Evolutionary conservation across 305 asterid species (phyloP).

Genomic region (Andrographis paniculata): DNA sequence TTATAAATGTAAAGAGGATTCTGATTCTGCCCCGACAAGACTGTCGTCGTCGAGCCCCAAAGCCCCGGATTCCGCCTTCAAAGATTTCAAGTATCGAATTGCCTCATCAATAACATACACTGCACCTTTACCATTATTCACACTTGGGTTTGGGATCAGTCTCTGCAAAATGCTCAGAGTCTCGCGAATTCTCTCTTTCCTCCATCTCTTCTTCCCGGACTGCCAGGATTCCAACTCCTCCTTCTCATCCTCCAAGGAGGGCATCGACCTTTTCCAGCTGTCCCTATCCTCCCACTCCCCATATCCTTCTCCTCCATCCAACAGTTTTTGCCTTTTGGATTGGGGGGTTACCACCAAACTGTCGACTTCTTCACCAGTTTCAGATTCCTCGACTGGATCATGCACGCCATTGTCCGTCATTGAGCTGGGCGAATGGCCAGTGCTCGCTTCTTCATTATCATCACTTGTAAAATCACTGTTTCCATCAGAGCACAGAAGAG

Average conservation of each 20-base stretch:
- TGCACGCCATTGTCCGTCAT: constrained; percentile 39
- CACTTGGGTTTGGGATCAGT: constrained; percentile 54
- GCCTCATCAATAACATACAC: constrained; percentile 69
- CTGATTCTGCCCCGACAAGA: too few relatives aligned
- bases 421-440: constrained; percentile 87
- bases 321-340: constrained; percentile 45
- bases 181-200: constrained; percentile 45
- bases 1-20: too few relatives aligned
- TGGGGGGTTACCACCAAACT: constrained; percentile 47
- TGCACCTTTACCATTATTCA: constrained; percentile 54
- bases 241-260: constrained; percentile 26
- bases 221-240: constrained; percentile 20
- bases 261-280: too few relatives aligned
- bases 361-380: constrained; percentile 51
- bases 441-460: constrained; percentile 73
- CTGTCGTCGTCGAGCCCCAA: too few relatives aligned
- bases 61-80: constrained; percentile 45
- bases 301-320: constrained; percentile 23
- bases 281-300: constrained; percentile 18
- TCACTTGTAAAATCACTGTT: constrained; percentile 35
- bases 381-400: constrained; percentile 28
- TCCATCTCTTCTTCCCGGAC: constrained; percentile 41
- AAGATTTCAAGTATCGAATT: constrained; percentile 52
- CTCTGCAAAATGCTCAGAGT: constrained; percentile 48
- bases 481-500: constrained; percentile 68